Evolutionary conservation across 2,329 filamentous ascomycete genomes (phyloP).

Genomic region (Diaporthe eres): DNA sequence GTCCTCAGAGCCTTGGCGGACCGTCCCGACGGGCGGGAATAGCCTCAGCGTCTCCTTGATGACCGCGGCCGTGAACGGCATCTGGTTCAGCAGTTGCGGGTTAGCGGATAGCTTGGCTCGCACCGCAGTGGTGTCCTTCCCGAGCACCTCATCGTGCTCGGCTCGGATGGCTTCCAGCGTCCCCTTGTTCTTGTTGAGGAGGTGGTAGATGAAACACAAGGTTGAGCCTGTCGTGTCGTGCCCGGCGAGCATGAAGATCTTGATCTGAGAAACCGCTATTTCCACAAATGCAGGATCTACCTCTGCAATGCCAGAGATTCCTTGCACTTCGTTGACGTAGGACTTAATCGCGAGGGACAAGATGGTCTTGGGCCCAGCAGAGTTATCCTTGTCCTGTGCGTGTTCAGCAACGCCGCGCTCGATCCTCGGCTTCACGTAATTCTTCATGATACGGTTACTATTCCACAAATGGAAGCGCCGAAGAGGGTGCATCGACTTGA

Average conservation of each 20-base stretch:
- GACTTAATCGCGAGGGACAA: constrained; percentile 48
- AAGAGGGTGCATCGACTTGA: constrained; percentile 41
- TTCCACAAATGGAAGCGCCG: constrained; percentile 46
- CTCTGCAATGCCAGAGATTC: not conserved
- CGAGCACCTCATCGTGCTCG: constrained; percentile 50
- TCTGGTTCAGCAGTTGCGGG: constrained; percentile 61
- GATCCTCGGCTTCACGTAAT: constrained; percentile 48
- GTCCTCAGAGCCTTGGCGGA: constrained; percentile 51
- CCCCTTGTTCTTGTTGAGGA: constrained; percentile 45
- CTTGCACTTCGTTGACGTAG: constrained; percentile 44
- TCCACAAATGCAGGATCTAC: constrained; percentile 35
- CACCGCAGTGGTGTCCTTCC: constrained; percentile 47
- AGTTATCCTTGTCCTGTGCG: constrained; percentile 40
- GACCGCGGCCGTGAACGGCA: constrained; percentile 67
- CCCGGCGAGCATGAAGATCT: constrained; percentile 47
- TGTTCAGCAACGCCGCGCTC: constrained; percentile 46
- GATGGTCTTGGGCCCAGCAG: constrained; percentile 46
- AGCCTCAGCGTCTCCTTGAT: constrained; percentile 69
- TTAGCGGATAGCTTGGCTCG: constrained; percentile 54
- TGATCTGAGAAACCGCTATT: constrained; percentile 44
- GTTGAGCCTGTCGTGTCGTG: constrained; percentile 41
- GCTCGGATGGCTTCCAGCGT: constrained; percentile 46
- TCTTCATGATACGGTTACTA: constrained; percentile 48
- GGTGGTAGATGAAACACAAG: constrained; percentile 37
- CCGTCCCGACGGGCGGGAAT: constrained; percentile 61